Evolutionary conservation across 2,329 filamentous ascomycete genomes (phyloP).

Genomic region (Ustulina deusta): DNA sequence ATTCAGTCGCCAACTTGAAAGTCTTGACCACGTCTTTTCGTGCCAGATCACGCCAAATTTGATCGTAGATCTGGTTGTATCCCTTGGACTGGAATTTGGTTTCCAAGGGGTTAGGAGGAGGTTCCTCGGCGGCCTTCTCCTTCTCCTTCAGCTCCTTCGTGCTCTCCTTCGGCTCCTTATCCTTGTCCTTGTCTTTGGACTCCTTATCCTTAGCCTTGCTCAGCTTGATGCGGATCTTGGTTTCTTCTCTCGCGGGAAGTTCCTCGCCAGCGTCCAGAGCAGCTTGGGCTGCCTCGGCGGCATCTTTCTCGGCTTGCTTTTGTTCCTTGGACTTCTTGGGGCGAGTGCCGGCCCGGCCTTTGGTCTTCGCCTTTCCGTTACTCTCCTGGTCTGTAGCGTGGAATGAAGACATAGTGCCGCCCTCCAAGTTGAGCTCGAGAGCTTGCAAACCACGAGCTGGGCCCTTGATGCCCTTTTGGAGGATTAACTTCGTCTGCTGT

Average conservation of each 20-base stretch:
- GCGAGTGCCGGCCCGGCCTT: slow-evolving; percentile 71
- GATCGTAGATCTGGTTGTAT: slow-evolving; percentile 96
- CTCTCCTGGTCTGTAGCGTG: slow-evolving; percentile 72
- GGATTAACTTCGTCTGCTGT: slow-evolving; percentile 85
- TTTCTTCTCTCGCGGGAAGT: slow-evolving; percentile 69
- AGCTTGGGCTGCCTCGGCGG: slow-evolving; percentile 88
- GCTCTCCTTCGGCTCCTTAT: slow-evolving; percentile 58
- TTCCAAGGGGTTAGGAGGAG: slow-evolving; percentile 61
- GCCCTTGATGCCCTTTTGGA: slow-evolving; percentile 88
- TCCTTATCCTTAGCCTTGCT: slow-evolving; percentile 58
- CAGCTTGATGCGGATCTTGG: slow-evolving; percentile 73
- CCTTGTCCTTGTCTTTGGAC: slow-evolving; percentile 56
- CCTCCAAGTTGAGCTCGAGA: slow-evolving; percentile 83
- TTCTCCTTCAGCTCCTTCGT: slow-evolving; percentile 60
- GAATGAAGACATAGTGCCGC: slow-evolving; percentile 87
- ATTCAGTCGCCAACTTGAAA: slow-evolving; percentile 86
- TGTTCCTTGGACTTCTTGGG: slow-evolving; percentile 93
- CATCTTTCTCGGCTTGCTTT: slow-evolving; percentile 83
- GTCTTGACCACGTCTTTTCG: slow-evolving; percentile 95
- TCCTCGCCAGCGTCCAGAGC: slow-evolving; percentile 84
- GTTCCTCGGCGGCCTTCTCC: slow-evolving; percentile 54
- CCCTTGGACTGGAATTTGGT: slow-evolving; percentile 86
- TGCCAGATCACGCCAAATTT: slow-evolving; percentile 95
- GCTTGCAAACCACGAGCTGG: slow-evolving; percentile 75
- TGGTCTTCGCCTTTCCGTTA: slow-evolving; percentile 60